Conservation (phyloP, 2,329 filamentous ascomycete genomes). For the Arachnomyces sp. region DNA sequence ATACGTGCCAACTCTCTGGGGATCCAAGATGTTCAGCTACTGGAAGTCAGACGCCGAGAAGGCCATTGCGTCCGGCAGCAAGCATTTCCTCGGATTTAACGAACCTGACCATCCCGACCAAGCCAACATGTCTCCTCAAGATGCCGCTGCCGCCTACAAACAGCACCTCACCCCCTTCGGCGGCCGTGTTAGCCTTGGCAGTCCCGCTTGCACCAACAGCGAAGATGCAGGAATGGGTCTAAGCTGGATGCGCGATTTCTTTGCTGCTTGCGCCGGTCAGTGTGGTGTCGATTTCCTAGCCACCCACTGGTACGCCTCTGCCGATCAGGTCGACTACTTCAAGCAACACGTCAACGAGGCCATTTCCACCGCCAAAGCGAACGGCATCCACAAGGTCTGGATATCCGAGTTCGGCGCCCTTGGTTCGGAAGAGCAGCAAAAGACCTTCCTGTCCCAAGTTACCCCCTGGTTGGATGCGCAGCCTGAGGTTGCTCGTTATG, state of each 20-base stretch:
- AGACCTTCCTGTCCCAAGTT: conserved; percentile 30
- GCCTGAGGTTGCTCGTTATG: conserved; percentile 33
- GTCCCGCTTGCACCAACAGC: conserved; percentile 36
- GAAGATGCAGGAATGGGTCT: conserved; percentile 26
- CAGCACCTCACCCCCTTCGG: conserved; percentile 32
- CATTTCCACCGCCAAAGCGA: conserved; percentile 23
- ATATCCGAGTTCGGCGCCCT: conserved; percentile 38
- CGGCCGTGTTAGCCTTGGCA: conserved; percentile 33
- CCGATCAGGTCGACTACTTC: conserved; percentile 26
- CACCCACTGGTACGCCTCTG: conserved; percentile 39
- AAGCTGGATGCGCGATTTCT: conserved; percentile 34
- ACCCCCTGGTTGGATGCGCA: conserved; percentile 33
- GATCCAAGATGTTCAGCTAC: conserved; percentile 25
- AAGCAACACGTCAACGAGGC: conserved; percentile 31
- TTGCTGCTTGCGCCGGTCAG: conserved; percentile 27
- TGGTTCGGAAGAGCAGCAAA: conserved; percentile 12
- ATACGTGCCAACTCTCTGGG: conserved; percentile 42
- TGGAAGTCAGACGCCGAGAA: conserved; percentile 30
- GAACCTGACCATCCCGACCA: conserved; percentile 37
- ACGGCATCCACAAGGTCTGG: conserved; percentile 37
- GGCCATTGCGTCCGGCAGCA: conserved; percentile 27
- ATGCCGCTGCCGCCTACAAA: conserved; percentile 31
- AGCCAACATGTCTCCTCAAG: conserved; percentile 29
- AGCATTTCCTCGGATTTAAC: conserved; percentile 39
- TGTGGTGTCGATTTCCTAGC: conserved; percentile 36